Evolutionary conservation across 805 yeast genomes (phyloP), one percentile per base, ranked within the genome.

Genomic region (Lipomyces kockii): DNA sequence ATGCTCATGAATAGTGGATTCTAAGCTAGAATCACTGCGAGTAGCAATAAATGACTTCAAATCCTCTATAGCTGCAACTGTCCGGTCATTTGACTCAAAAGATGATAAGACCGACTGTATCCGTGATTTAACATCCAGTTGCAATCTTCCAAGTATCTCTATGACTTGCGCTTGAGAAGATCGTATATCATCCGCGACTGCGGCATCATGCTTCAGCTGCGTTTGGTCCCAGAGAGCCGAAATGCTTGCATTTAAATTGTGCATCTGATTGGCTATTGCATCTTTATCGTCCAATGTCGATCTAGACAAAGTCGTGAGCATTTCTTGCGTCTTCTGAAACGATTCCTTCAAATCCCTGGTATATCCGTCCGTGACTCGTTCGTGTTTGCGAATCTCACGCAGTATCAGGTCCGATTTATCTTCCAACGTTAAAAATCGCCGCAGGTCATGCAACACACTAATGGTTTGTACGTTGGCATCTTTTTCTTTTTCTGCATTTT

Each of bases 1-100:
- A 11, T 63, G 66, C 55, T 67, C 61, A 5, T 61, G 58, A 37
- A 65, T n/a, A 9, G 58, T 51, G 11, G 64, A 46, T 37, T 62
- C 67, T 11, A 46, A 43, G 34, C 35, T 62, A 1, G 65, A 39
- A 14, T 69, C 71, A 11, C 55, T 57, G 1, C 58, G 49, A 34
- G 55, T 8, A 12, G 51, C 34, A 34, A 60, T 9, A 27, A 43
- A 9, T 32, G 53, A 29, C 25, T 65, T 59, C 11, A 67, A 34
- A 14, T 57, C 66, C 35, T 64, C 71, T 22, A 67, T 46, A 6
- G 39, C 46, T 4, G 22, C 22, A 8, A 27, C 4, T n/a, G 14
- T 34, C 14, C 17, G 27, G 14, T 56, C 43, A 12, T 27, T 27
- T 20, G 59, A 27, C 34, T 29, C 59, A 9, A 52, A 12, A 12